phyloP scores from a whole-genome alignment of 2,329 filamentous ascomycete species.

The Apiospora marii region DNA sequence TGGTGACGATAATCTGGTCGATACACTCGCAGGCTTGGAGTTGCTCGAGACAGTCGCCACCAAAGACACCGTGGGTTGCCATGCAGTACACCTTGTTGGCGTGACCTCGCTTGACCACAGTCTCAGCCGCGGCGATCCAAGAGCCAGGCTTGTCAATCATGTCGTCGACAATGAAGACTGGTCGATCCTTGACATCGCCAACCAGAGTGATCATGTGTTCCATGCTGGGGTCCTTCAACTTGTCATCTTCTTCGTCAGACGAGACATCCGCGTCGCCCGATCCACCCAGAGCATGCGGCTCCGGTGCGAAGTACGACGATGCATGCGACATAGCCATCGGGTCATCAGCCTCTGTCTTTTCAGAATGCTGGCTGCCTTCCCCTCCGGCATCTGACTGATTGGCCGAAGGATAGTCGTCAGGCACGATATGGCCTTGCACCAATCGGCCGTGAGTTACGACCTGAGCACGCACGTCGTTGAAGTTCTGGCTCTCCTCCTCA shows the following conservation, averaged over 20 bases:
- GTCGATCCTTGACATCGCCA: slow-evolving; percentile 86
- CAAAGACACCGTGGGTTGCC: slow-evolving; percentile 95
- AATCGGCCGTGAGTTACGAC: slow-evolving; percentile 93
- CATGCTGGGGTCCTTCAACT: slow-evolving; percentile 78
- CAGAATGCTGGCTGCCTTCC: slow-evolving; percentile 62
- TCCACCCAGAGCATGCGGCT: slow-evolving; percentile 78
- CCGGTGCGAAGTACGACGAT: slow-evolving; percentile 80
- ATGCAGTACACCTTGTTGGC: slow-evolving; percentile 98
- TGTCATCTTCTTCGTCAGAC: slow-evolving; percentile 93
- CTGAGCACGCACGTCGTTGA: slow-evolving; percentile 81
- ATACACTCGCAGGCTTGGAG: slow-evolving; percentile 94
- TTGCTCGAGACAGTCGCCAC: slow-evolving; percentile 86
- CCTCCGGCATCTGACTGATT: slow-evolving; percentile 69
- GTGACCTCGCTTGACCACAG: slow-evolving; percentile 89
- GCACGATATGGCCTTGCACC: slow-evolving; percentile 93
- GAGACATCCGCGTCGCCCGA: slow-evolving; percentile 83
- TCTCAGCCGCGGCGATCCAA: slow-evolving; percentile 97
- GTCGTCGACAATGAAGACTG: slow-evolving; percentile 95
- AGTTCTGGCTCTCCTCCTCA: slow-evolving; percentile 56
- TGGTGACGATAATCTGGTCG: slow-evolving; percentile 92
- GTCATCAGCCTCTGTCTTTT: slow-evolving; percentile 66
- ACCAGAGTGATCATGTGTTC: slow-evolving; percentile 99
- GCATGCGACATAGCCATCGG: slow-evolving; percentile 82
- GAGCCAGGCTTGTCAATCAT: slow-evolving; percentile 98
- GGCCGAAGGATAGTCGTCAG: slow-evolving; percentile 89